Percentiles rank a stretch among this genome's conserved stretches.
Evolutionary conservation across 345 rosid species (phyloP).

Genomic region (Lagerstroemia speciosa): DNA sequence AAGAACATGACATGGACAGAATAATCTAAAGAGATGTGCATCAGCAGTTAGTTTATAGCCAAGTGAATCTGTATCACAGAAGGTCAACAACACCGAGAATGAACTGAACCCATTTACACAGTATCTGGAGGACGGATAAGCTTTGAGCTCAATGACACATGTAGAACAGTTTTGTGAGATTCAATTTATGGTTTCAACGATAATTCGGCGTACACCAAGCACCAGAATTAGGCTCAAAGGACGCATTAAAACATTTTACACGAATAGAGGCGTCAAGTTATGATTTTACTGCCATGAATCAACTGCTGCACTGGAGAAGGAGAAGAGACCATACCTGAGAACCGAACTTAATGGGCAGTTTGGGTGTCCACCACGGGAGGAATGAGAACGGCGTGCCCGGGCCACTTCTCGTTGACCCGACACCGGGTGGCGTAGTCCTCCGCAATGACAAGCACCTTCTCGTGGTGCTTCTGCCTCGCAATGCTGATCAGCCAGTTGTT

Average conservation of each 20-base stretch:
- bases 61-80: too few species aligned
- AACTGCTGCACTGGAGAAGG: not conserved
- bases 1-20: too few species aligned
- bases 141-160: too few species aligned
- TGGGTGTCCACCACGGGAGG: constrained; percentile 76
- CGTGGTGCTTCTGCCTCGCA: constrained; percentile 61
- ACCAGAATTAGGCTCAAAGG: not conserved
- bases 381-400: constrained; percentile 86
- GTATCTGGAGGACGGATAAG: not conserved
- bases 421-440: constrained; percentile 89
- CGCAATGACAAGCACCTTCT: constrained; percentile 84
- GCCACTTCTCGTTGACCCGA: constrained; percentile 75
- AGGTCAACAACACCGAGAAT: too few species aligned
- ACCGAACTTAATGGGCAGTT: constrained; percentile 82
- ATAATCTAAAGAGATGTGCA: too few species aligned
- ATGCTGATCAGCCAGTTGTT: constrained; percentile 83
- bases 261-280: not conserved
- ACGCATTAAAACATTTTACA: not conserved
- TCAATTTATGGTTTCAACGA: too few species aligned
- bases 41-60: too few species aligned
- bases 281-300: not conserved
- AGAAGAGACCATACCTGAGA: constrained; percentile 52
- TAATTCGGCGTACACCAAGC: too few species aligned
- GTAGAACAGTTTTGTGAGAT: not conserved
- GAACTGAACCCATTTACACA: not conserved